Percentiles rank a stretch among this genome's conserved stretches.
These are phyloP conservation scores for Triglochin maritima DNA, from an alignment of 106 monocot genomes.

Conservation along the genomic window DNA sequence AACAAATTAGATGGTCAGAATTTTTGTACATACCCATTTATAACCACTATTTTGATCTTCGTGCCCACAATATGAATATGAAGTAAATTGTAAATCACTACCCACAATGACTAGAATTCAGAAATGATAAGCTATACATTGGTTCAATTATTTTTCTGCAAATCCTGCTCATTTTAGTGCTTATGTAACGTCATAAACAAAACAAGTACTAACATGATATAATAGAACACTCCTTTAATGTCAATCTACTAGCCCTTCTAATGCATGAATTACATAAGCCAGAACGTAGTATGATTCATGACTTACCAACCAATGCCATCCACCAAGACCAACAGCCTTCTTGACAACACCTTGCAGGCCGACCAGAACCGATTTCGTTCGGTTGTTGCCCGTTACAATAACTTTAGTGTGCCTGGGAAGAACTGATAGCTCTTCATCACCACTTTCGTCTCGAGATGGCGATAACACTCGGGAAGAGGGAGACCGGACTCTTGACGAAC, in stretches of 20 bases:
- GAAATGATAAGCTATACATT: no score
- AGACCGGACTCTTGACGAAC: slow-evolving; percentile 5
- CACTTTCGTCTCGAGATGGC: slow-evolving; percentile 4
- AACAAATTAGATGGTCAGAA: neutral
- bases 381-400: slow-evolving; percentile 6
- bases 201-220: no score
- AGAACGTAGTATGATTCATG: neutral
- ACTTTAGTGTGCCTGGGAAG: slow-evolving; percentile 9
- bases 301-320: slow-evolving; percentile 12
- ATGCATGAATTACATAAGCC: neutral
- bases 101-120: no score
- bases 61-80: no score
- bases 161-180: no score
- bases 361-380: slow-evolving; percentile 9
- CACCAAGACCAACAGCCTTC: neutral
- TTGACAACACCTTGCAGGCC: neutral
- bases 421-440: slow-evolving; percentile 11
- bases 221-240: no score
- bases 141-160: no score
- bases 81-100: no score
- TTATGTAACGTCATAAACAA: no score
- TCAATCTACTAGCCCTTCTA: neutral
- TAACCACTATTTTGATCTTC: neutral
- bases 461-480: slow-evolving; percentile 19
- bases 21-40: neutral